These are phyloP conservation scores for Sporodiniella umbellata DNA, from an alignment of 371 early-diverging fungal species.

Conservation along the genomic window DNA sequence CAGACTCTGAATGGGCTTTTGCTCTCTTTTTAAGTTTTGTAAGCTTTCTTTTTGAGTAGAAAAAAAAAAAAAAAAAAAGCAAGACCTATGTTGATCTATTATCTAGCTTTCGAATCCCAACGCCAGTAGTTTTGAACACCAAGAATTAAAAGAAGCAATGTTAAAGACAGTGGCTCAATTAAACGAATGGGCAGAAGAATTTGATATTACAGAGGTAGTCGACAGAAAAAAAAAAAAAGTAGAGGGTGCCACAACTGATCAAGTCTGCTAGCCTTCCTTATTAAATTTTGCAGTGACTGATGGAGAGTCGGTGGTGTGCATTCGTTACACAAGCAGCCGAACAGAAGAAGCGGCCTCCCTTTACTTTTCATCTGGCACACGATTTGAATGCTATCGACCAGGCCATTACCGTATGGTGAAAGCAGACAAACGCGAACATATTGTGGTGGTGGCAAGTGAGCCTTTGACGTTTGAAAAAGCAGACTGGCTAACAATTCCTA, in stretches of 20 bases:
- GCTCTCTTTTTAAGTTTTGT: constrained; percentile 81
- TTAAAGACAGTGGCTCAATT: constrained; percentile 69
- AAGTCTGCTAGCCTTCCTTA: constrained; percentile 50
- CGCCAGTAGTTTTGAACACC: constrained; percentile 45
- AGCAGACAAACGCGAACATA: constrained; percentile 78
- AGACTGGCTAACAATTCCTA: constrained; percentile 82
- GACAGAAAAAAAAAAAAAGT: too few relatives aligned
- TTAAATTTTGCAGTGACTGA: constrained; percentile 90
- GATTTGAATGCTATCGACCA: constrained; percentile 57
- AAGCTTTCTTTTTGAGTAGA: too few relatives aligned
- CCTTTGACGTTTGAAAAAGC: constrained; percentile 82
- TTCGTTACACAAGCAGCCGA: constrained; percentile 72
- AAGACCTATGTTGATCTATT: not conserved
- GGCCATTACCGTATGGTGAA: constrained; percentile 80
- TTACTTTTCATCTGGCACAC: constrained; percentile 75
- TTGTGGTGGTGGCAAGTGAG: constrained; percentile 80
- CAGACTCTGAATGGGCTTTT: constrained; percentile 87
- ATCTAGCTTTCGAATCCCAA: constrained; percentile 60
- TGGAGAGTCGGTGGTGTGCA: constrained; percentile 75
- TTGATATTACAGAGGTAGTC: constrained; percentile 50
- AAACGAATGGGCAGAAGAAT: constrained; percentile 68
- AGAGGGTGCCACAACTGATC: too few relatives aligned
- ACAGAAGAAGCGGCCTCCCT: constrained; percentile 73
- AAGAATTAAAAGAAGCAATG: constrained; percentile 71
- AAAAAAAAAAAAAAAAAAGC: not conserved